phyloP scores from a whole-genome alignment of 805 yeast species.

The Candida loeiensis region DNA sequence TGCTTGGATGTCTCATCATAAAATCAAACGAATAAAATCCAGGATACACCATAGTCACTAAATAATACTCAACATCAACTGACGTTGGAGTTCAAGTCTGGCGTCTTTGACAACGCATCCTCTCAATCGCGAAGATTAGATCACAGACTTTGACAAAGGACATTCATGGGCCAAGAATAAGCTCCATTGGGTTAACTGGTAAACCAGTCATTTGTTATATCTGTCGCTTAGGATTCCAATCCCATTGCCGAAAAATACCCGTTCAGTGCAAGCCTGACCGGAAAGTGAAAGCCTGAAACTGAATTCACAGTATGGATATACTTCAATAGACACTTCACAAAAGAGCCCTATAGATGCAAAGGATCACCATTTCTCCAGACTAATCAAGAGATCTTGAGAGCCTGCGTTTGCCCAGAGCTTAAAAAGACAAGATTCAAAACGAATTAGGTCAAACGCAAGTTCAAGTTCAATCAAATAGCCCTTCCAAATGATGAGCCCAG shows the following conservation, averaged over 20 bases:
- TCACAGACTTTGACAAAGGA: slow-evolving; percentile 23
- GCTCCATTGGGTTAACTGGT: slow-evolving; percentile 76
- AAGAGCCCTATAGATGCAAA: slow-evolving; percentile 4
- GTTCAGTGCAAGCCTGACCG: slow-evolving; percentile 16
- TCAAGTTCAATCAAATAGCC: not conserved
- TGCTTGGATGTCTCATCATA: slow-evolving; percentile 74
- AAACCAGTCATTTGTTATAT: slow-evolving; percentile 59
- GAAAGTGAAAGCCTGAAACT: slow-evolving; percentile 10
- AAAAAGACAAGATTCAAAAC: slow-evolving; percentile 18
- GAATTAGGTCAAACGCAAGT: slow-evolving; percentile 14
- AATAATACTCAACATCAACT: slow-evolving; percentile 23
- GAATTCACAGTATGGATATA: not conserved
- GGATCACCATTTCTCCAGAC: not conserved
- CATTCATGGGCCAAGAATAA: slow-evolving; percentile 71
- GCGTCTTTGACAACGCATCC: slow-evolving; percentile 65
- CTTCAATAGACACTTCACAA: not conserved
- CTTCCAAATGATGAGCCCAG: not conserved
- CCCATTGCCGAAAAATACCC: slow-evolving; percentile 59
- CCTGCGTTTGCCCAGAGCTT: slow-evolving; percentile 17
- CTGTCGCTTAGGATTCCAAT: slow-evolving; percentile 62
- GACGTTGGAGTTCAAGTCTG: slow-evolving; percentile 37
- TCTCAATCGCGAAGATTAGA: slow-evolving; percentile 15
- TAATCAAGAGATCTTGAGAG: not conserved
- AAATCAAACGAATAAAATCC: slow-evolving; percentile 11
- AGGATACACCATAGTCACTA: slow-evolving; percentile 5